Percentiles rank a stretch among this genome's conserved stretches.
These are phyloP conservation scores for Hansenula sp. DNA, from an alignment of 1,139 yeast genomes.

Conservation along the genomic window DNA sequence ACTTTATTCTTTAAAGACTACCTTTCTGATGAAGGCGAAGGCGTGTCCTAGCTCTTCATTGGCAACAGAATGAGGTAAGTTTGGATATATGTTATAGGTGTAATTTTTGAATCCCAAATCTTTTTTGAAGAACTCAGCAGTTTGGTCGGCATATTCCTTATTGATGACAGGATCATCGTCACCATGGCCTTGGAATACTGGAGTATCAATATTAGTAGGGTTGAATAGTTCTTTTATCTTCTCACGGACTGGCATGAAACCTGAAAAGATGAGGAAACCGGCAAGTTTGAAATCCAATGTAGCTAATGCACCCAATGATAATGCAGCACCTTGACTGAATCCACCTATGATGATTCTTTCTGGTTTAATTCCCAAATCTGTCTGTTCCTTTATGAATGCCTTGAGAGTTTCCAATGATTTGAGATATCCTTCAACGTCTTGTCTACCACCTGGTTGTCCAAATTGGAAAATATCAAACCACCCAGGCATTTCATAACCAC, in stretches of 20 bases:
- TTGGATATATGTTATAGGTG: constrained; percentile 50
- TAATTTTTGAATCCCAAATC: constrained; percentile 48
- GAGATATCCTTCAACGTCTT: constrained; percentile 64
- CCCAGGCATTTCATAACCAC: constrained; percentile 67
- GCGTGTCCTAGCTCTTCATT: constrained; percentile 15
- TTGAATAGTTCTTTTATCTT: constrained; percentile 31
- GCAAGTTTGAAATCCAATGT: constrained; percentile 59
- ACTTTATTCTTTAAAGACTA: constrained; percentile 8
- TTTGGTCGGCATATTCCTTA: constrained; percentile 40
- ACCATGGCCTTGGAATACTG: constrained; percentile 90
- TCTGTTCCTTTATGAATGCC: constrained; percentile 56
- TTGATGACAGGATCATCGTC: constrained; percentile 64
- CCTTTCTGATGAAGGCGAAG: constrained; percentile 9
- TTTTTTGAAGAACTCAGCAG: constrained; percentile 44
- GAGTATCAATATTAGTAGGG: constrained; percentile 53
- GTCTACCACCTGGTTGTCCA: constrained; percentile 39
- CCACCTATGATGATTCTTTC: constrained; percentile 85
- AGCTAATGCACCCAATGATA: constrained; percentile 55
- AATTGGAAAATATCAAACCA: constrained; percentile 82
- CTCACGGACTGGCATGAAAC: constrained; percentile 59
- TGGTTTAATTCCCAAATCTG: constrained; percentile 57
- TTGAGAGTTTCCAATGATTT: constrained; percentile 51
- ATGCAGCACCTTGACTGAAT: constrained; percentile 90
- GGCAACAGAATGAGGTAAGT: constrained; percentile 14
- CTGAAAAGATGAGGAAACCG: constrained; percentile 76